Evolutionary conservation across 73 alveolate species (phyloP), one percentile per base, ranked within the genome.

Genomic region (Blepharisma stoltei): DNA sequence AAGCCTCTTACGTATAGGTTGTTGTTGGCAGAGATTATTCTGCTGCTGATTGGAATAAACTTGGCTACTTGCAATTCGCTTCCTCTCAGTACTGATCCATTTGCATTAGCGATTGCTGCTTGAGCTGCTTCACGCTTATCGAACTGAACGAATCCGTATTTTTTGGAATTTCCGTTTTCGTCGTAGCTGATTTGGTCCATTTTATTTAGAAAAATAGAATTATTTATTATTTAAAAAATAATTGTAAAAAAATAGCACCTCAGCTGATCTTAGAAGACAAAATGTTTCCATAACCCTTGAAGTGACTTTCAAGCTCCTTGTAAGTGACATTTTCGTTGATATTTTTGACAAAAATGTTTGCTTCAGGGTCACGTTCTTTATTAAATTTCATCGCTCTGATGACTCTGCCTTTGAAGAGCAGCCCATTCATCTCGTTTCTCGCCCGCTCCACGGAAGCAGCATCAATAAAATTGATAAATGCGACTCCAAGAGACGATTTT

Each of bases 351-450:
- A 60, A 60, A 11, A 60, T n/a, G 48, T 60, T 60, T 60, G 54
- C 76, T 23, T 27, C 48, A 60, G 48, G 18, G 41, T 20, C 41
- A 2, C 54, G 48, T 14, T 60, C 76, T 60, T 23, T n/a, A 14
- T 23, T 9, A 4, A 11, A 23, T 23, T 23, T 20, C 49, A 23
- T 23, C 41, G 21, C 48, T 60, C 76, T n/a, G 48, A 60, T 60
- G 76, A 9, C 77, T 80, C 85, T 86, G 43, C 89, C 89, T 55
- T 80, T 80, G 23, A 86, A 67, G 49, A 76, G 73, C 44, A 81
- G 83, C 54, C 89, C 88, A 53, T 86, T 86, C 76, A 86, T 67
- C 78, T 81, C 93, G 25, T 85, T 71, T 76, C 88, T 86, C 41
- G 93, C 93, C 38, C 71, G 27, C 55, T 80, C 89, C 11, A 88